Conservation (phyloP, 495 filamentous ascomycete species). For the Aspergillus steynii region DNA sequence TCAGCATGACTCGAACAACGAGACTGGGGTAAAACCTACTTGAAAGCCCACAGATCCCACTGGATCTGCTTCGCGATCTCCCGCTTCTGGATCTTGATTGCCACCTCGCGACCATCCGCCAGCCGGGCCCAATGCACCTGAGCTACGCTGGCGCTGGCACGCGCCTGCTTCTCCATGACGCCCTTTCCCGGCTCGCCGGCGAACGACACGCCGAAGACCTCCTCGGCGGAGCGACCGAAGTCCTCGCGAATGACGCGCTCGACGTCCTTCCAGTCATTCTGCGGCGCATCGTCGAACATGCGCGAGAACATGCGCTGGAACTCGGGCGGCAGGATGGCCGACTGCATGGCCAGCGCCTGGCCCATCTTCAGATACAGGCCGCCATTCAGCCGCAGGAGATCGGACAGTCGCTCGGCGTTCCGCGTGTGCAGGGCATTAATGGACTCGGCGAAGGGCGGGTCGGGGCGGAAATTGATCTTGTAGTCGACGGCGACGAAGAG, state of each 20-base stretch:
- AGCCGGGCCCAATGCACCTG: conserved; percentile 95
- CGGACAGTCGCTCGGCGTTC: conserved; percentile 77
- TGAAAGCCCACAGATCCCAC: conserved; percentile 96
- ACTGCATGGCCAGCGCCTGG: conserved; percentile 98
- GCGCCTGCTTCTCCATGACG: conserved; percentile 82
- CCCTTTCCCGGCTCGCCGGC: conserved; percentile 64
- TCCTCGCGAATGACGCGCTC: conserved; percentile 86
- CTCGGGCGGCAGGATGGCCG: conserved; percentile 85
- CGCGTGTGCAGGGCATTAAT: conserved; percentile 75
- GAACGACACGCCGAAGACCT: conserved; percentile 87
- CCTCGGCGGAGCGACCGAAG: conserved; percentile 78
- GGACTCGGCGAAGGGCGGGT: conserved; percentile 66
- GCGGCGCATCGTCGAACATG: conserved; percentile 98
- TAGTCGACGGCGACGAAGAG: conserved; percentile 88
- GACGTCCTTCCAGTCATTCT: conserved; percentile 88
- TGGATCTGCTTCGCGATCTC: conserved; percentile 87
- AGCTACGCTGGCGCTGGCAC: conserved; percentile 88
- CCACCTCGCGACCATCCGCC: conserved; percentile 82
- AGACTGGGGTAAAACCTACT: conserved; percentile 50
- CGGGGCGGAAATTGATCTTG: conserved; percentile 89
- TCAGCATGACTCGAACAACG: not conserved
- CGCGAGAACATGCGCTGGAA: conserved; percentile 92
- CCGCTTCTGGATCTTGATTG: conserved; percentile 94
- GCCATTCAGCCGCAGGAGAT: conserved; percentile 80
- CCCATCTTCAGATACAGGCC: conserved; percentile 97